Conservation (phyloP, 2,329 filamentous ascomycete species). For the Epicoccum nigrum region DNA sequence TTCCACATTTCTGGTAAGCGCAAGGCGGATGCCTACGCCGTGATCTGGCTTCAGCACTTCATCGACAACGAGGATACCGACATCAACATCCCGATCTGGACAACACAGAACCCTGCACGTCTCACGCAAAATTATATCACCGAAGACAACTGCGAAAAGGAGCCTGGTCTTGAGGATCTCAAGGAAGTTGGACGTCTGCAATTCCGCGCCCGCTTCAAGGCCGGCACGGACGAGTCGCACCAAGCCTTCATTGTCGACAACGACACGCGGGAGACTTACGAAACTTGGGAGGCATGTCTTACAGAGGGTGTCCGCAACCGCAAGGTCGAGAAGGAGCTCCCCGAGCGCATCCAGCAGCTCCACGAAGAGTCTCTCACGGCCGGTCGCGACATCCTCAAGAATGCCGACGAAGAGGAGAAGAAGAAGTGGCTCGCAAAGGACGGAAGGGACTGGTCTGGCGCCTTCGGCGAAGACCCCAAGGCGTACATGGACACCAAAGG, state of each 20-base stretch:
- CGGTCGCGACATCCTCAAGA: conserved; percentile 79
- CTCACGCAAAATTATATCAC: conserved; percentile 94
- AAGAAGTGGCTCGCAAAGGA: conserved; percentile 78
- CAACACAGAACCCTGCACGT: conserved; percentile 73
- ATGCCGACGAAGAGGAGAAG: conserved; percentile 74
- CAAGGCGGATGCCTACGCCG: conserved; percentile 74
- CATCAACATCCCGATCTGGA: conserved; percentile 91
- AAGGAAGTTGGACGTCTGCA: conserved; percentile 80
- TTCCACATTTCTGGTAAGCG: conserved; percentile 75
- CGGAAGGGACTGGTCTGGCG: conserved; percentile 84
- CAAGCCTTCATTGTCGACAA: conserved; percentile 84
- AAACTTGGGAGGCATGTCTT: conserved; percentile 91
- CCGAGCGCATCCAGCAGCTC: conserved; percentile 72
- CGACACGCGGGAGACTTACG: conserved; percentile 87
- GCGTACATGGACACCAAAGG: conserved; percentile 61
- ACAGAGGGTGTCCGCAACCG: conserved; percentile 81
- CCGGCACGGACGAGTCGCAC: conserved; percentile 87
- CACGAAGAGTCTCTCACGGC: conserved; percentile 82
- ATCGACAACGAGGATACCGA: conserved; percentile 77
- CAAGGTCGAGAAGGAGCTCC: conserved; percentile 74
- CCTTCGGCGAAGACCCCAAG: conserved; percentile 79
- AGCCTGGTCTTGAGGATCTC: conserved; percentile 77
- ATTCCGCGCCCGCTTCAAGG: conserved; percentile 83
- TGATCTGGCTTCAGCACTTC: conserved; percentile 85
- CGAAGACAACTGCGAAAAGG: conserved; percentile 69